Base-by-base conservation (phyloP, 2,329 filamentous ascomycete genomes). In the Talaromyces pinophilus region DNA sequence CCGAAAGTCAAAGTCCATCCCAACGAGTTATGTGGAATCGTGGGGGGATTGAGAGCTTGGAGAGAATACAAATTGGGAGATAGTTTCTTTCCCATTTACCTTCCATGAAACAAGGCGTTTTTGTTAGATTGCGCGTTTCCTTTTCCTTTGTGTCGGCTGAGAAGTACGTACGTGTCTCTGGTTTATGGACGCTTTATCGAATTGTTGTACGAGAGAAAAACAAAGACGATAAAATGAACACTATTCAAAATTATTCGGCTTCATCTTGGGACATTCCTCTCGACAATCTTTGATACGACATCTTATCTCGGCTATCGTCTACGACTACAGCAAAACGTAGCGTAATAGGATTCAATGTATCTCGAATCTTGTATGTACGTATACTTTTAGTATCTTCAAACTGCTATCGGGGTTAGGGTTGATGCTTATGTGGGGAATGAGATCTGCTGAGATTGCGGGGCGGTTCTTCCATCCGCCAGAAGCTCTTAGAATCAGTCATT, bases 21-120 rank as follows among this genome's bases (percentile, higher is more conserved):
- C 57, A 57, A 57, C 54, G 54, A 55, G 19, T 19, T 55, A 44
- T 15, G 44, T 55, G 61, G 35, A 63, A 55, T 63, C 48, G 48
- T 57, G 40, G 7, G 48, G 13, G 25, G 6, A n/a, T 30, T 15
- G 19, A 40, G 54, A 57, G 54, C 19, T 57, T 38, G 46, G 33
- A 30, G 48, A 40, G 52, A 44, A 40, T 17, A 50, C 25, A 44
- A 22, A 19, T 35, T 40, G 48, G 17, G 54, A 5, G n/a, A 22
- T 1, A 19, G n/a, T 19, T 33, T 54, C n/a, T 40, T 57, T 40
- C 54, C 33, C 55, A 42, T 25, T 62, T 52, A 17, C n/a, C 38
- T 55, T 55, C 40, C 48, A 63, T 55, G 61, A 63, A 63, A 55
- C 19, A 57, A 63, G 61, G 61, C 61, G 61, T 63, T 63, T 52